Conservation (phyloP, 75 land plant species). For the Picea glauca region DNA sequence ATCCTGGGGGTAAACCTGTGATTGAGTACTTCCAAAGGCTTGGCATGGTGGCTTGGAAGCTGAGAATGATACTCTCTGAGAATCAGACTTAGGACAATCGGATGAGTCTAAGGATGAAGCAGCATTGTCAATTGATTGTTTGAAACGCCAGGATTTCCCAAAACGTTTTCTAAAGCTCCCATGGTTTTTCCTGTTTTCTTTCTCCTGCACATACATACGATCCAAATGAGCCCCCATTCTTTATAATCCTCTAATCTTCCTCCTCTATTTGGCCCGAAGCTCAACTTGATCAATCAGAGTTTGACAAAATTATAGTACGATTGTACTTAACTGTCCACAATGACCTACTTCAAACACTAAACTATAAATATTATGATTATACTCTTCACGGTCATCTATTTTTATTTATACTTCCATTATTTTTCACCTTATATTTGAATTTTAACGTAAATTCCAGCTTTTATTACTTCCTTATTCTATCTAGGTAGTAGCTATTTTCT, state of each 20-base stretch:
- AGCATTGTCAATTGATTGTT: conserved; percentile 1
- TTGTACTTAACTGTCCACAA: neutral
- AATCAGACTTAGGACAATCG: neutral
- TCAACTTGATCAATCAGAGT: neutral
- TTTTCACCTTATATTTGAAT: neutral
- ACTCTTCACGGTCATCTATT: too few species aligned
- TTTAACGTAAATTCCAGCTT: too few species aligned
- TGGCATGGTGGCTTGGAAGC: conserved; percentile 9
- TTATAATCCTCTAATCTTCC: conserved; percentile 2
- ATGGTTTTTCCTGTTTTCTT: conserved; percentile 5
- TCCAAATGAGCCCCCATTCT: conserved; percentile 10
- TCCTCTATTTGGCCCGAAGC: neutral
- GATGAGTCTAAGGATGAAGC: neutral
- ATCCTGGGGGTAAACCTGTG: conserved; percentile 15
- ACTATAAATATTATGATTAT: too few species aligned
- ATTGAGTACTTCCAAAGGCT: conserved; percentile 10
- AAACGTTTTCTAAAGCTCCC: conserved; percentile 11
- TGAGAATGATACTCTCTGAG: neutral
- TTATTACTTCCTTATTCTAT: neutral
- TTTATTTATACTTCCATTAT: neutral
- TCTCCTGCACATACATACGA: conserved; percentile 15
- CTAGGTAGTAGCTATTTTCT: neutral
- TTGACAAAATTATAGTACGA: neutral
- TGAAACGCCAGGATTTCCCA: conserved; percentile 7
- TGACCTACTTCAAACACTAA: neutral